Percentiles rank a stretch among this genome's conserved stretches.
phyloP scores from a whole-genome alignment of 2,329 filamentous ascomycete genomes.

The Calonectria pseudoreteaudii region DNA sequence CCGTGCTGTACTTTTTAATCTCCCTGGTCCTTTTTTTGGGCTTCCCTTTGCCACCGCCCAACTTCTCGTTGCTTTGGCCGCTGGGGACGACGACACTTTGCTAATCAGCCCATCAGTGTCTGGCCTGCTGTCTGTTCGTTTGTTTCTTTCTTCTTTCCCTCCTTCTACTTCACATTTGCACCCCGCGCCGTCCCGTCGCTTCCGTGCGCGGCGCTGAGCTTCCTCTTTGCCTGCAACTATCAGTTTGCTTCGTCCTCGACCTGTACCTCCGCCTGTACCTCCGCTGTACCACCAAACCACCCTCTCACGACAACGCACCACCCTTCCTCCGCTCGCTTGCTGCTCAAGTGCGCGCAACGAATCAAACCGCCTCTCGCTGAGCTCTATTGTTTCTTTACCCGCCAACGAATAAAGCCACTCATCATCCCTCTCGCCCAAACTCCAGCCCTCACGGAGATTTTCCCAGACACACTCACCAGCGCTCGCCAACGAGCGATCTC shows the following conservation, averaged over 20 bases:
- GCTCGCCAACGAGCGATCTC: slow-evolving; percentile 7
- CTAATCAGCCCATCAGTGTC: background rate
- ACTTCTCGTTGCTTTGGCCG: background rate
- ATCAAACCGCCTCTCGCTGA: background rate
- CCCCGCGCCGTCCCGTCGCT: background rate
- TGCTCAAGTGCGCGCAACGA: background rate
- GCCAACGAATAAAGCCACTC: background rate
- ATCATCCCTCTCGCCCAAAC: background rate
- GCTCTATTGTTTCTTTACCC: background rate
- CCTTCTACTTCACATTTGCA: background rate
- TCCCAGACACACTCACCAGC: slow-evolving; percentile 8
- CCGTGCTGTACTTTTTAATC: slow-evolving; percentile 6
- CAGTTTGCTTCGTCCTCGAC: background rate
- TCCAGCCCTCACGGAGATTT: background rate
- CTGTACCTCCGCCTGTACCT: background rate
- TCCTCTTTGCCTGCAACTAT: background rate
- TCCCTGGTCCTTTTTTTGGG: background rate
- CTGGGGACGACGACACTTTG: slow-evolving; percentile 1
- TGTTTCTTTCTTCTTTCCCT: background rate
- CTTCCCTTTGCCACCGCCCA: slow-evolving; percentile 6
- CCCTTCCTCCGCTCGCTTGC: background rate
- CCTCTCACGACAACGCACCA: background rate
- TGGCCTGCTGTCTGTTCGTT: background rate
- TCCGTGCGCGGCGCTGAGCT: slow-evolving; percentile 3
- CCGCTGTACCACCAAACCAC: background rate